Base-by-base conservation (phyloP, 495 filamentous ascomycete genomes). In the Aspergillus bertholletiae region DNA sequence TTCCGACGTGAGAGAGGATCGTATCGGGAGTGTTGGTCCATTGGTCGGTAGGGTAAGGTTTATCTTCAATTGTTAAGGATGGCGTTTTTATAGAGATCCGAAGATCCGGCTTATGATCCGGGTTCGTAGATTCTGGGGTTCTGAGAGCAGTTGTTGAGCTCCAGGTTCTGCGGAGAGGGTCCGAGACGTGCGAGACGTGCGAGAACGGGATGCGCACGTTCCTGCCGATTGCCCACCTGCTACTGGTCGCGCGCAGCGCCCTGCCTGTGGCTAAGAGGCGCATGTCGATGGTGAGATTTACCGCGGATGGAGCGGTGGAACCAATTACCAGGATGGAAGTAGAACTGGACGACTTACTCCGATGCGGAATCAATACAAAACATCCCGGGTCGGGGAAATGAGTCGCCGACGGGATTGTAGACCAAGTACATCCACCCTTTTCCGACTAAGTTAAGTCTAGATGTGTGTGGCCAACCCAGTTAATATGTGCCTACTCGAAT, bases 11-110 rank as follows among this genome's bases (percentile, higher is more conserved):
- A 13, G 85, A 79, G 47, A 92, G 75, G 54, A 98, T 89, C 51
- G 84, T 84, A 11, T 81, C 66, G 13, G 95, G 83, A 27, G 89
- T 78, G 63, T 97, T 98, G 65, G 85, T 92, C 92, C 91, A 97
- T 46, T 82, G 65, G 57, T 97, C 93, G 21, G 78, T 85, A 1
- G 59, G 57, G 65, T 94, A 95, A 15, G 71, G 61, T 46, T 77
- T 75, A 58, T 78, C 82, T 62, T 87, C 83, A 51, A 96, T 80
- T 2, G 61, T 74, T 13, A 64, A 27, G 17, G 62, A 39, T 46
- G 60, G 40, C 32, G 61, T 50, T 2, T 60, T 22, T 27, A 51
- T 21, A 27, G 62, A 59, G 7, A 60, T 44, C 11, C 46, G 53
- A 22, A 55, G 22, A 40, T 35, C 45, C n/a, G 54, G 7, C 51